Conservation (phyloP, 306 rosid species). For the Glycine tomentella region DNA sequence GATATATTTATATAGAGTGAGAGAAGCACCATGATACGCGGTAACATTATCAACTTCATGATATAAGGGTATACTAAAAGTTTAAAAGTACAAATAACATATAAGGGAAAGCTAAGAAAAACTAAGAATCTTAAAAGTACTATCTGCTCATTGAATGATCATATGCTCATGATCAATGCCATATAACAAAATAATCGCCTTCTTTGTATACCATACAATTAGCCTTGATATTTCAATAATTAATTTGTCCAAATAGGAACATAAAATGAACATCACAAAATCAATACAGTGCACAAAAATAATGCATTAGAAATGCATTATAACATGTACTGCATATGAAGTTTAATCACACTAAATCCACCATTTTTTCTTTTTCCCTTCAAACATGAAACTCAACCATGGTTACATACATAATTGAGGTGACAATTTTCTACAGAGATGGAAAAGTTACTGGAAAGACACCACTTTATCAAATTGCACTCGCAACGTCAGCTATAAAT, state of each 20-base stretch:
- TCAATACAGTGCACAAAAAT: constrained; percentile 7
- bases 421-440: constrained; percentile 25
- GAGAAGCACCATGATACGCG: constrained; percentile 25
- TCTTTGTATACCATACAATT: constrained; percentile 20
- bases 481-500: constrained; percentile 70
- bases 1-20: background rate
- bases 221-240: background rate
- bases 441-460: constrained; percentile 26
- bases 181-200: constrained; percentile 12
- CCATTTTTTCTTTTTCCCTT: background rate
- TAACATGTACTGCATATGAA: background rate
- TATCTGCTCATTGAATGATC: constrained; percentile 41
- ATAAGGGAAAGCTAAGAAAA: constrained; percentile 8
- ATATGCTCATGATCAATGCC: constrained; percentile 9
- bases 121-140: constrained; percentile 23
- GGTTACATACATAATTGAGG: background rate
- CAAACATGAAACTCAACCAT: background rate
- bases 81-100: constrained; percentile 15
- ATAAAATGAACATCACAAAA: constrained; percentile 22
- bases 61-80: background rate
- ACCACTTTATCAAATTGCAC: constrained; percentile 19
- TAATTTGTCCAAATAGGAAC: constrained; percentile 14
- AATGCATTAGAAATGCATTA: constrained; percentile 32
- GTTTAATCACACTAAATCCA: background rate
- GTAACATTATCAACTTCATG: constrained; percentile 19